These are phyloP conservation scores for Halocafeteria seosinensis DNA, from an alignment of 108 stramenopile genomes.

Conservation along the genomic window DNA sequence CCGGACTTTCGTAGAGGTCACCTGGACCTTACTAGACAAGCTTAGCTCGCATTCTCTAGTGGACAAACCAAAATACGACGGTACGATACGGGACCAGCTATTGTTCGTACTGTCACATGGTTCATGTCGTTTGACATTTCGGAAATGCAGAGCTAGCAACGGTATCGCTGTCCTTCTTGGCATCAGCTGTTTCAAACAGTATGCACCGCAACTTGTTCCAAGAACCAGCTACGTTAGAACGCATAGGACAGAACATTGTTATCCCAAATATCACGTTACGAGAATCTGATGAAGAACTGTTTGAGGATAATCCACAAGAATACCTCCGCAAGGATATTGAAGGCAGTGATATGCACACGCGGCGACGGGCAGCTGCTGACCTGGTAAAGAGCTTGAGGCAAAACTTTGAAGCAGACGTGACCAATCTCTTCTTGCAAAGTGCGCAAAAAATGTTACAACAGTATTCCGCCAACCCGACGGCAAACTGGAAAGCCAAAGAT, in stretches of 20 bases:
- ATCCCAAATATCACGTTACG: constrained; percentile 79
- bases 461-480: constrained; percentile 36
- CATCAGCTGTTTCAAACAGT: constrained; percentile 57
- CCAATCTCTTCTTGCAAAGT: constrained; percentile 59
- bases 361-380: constrained; percentile 72
- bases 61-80: no score
- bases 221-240: constrained; percentile 50
- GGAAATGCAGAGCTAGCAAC: constrained; percentile 59
- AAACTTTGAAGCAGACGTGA: constrained; percentile 62
- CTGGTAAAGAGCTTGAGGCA: constrained; percentile 74
- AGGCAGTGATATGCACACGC: constrained; percentile 71
- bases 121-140: no score
- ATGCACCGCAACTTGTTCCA: constrained; percentile 67
- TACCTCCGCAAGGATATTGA: constrained; percentile 90
- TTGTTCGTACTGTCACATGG: no score
- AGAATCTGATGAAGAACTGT: constrained; percentile 58
- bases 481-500: constrained; percentile 75
- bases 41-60: no score
- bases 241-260: constrained; percentile 73
- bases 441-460: constrained; percentile 54
- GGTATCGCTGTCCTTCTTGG: constrained; percentile 69
- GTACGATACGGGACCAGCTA: no score
- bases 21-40: no score
- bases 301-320: constrained; percentile 85
- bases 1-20: constrained; percentile 52